Conservation (phyloP, 495 filamentous ascomycete genomes). For the Lasiosphaeriaceae sp. region DNA sequence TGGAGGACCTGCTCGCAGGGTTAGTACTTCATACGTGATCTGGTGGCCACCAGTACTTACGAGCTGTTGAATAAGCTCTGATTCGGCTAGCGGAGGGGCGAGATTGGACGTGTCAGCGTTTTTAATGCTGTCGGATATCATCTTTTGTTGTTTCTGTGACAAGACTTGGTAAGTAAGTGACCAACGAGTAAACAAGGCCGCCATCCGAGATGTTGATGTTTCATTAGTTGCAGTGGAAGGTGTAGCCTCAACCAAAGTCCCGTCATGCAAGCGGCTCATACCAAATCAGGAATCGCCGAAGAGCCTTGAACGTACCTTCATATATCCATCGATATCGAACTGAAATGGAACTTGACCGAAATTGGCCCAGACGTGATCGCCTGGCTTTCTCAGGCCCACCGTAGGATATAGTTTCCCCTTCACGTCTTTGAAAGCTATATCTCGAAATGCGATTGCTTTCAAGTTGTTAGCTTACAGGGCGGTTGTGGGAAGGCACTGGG, state of each 20-base stretch:
- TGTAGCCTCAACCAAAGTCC: background rate
- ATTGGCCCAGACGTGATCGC: slow-evolving; percentile 80
- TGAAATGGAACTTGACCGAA: slow-evolving; percentile 89
- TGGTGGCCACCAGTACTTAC: slow-evolving; percentile 29
- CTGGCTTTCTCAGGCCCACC: slow-evolving; percentile 88
- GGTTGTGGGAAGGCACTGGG: too few species aligned
- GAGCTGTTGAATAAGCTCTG: slow-evolving; percentile 71
- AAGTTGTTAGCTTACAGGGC: slow-evolving; percentile 9
- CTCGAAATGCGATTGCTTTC: slow-evolving; percentile 74
- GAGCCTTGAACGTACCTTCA: slow-evolving; percentile 54
- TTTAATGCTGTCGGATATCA: slow-evolving; percentile 42
- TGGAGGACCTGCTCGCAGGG: slow-evolving; percentile 60
- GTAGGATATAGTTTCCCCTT: slow-evolving; percentile 71
- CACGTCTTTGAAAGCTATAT: slow-evolving; percentile 64
- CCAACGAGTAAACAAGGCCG: background rate
- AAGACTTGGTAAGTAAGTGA: background rate
- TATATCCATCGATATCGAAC: slow-evolving; percentile 87
- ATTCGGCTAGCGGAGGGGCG: slow-evolving; percentile 66
- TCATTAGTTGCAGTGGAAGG: background rate
- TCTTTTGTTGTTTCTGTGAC: slow-evolving; percentile 57
- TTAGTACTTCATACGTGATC: slow-evolving; percentile 7
- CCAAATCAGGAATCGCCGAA: background rate
- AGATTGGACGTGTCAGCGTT: slow-evolving; percentile 45
- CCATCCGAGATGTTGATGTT: background rate
- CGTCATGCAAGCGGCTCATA: background rate